These are phyloP conservation scores for Xylaria hypoxylon DNA, from an alignment of 2,329 filamentous ascomycete genomes.

Conservation along the genomic window DNA sequence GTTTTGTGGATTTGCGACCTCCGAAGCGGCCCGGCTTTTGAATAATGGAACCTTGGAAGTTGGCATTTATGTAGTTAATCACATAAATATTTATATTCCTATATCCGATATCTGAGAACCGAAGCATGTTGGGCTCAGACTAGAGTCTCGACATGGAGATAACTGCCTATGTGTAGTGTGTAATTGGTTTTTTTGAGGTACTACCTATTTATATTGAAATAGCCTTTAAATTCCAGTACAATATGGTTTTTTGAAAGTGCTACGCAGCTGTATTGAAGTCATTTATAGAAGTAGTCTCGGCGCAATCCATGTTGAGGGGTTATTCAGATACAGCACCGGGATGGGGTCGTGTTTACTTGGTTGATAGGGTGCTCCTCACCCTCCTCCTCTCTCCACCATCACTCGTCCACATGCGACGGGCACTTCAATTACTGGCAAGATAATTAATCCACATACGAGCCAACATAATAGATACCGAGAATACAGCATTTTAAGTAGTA, in stretches of 20 bases:
- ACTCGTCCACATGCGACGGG: background rate
- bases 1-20: conserved; percentile 36
- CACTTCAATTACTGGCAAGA: background rate
- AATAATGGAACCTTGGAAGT: too few relatives aligned
- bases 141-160: too few relatives aligned
- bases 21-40: conserved; percentile 33
- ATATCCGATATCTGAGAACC: background rate
- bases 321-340: background rate
- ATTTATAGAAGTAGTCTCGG: background rate
- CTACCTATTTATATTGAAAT: too few relatives aligned
- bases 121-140: too few relatives aligned
- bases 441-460: background rate
- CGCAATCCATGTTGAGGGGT: background rate
- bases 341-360: background rate
- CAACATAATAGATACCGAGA: background rate
- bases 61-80: background rate
- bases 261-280: background rate
- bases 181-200: too few relatives aligned
- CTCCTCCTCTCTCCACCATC: conserved; percentile 5
- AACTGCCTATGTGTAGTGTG: too few relatives aligned
- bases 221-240: too few relatives aligned
- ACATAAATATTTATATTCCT: background rate
- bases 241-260: background rate
- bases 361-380: too few relatives aligned
- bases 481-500: background rate